Evolutionary conservation across 352 stramenopile genomes (phyloP), one percentile per base, ranked within the genome.

Genomic region (Pythium aquatile): DNA sequence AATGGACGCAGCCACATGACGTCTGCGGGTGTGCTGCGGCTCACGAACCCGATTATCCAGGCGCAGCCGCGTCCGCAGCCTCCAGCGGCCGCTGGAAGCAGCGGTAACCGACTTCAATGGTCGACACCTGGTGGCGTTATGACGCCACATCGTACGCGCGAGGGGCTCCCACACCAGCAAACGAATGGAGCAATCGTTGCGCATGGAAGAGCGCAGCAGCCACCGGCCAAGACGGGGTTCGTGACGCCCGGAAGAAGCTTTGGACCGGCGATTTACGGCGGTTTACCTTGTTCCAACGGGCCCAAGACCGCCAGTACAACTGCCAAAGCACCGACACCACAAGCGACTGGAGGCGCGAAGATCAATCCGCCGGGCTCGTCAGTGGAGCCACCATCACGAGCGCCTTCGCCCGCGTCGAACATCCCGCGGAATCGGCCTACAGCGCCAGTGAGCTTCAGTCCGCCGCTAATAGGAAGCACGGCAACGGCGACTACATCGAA

Each of bases 21-120:
- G 26, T 1, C 28, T 8, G 24, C 9, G 7, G 24, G 48, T n/a
- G 24, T 55, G 48, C 24, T 55, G 24, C 24, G 48, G 48, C 48
- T 32, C 1, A 35, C 24, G 5, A 49, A 67, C 39, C 61, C 61
- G 54, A 60, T 67, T 32, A 13, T 67, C 13, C 49, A 51, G 49
- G 20, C 47, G 4, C 39, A 16, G 32, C 32, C 28, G 35, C 58
- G 24, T 1, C 24, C 35, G 53, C 35, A 24, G 16, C 20, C 37
- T 16, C 46, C 33, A 29, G 35, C 40, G 4, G 33, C 54, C 2
- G 17, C 16, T 26, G 29, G 10, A n/a, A 24, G 16, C 5, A 61
- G 32, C 42, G 5, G 42, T 28, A 24, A 49, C 42, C 17, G 42
- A 49, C 1, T 11, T 24, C 42, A 49, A 49, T 3, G 16, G 42